Evolutionary conservation across 805 yeast species (phyloP).

Genomic region (Lipomyces japonicus): DNA sequence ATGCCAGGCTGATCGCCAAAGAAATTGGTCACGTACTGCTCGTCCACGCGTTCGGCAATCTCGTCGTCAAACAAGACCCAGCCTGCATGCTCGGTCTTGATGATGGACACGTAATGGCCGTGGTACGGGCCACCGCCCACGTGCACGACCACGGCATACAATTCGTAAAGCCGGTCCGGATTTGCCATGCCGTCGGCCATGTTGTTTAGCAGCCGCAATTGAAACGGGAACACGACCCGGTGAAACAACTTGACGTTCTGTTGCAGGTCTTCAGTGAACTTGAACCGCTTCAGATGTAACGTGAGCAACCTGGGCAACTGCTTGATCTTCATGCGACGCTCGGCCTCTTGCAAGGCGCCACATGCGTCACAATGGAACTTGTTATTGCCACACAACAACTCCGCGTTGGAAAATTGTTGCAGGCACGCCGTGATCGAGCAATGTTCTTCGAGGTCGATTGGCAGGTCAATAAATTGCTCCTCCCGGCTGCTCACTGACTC

Average conservation of each 20-base stretch:
- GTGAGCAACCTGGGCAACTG: constrained; percentile 77
- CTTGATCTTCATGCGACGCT: constrained; percentile 78
- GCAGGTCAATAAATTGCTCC: constrained; percentile 81
- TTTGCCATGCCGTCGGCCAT: constrained; percentile 56
- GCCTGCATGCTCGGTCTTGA: constrained; percentile 71
- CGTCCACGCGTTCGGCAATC: constrained; percentile 84
- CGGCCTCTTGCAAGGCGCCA: constrained; percentile 88
- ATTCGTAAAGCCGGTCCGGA: constrained; percentile 67
- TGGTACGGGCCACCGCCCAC: constrained; percentile 98
- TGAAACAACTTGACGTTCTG: constrained; percentile 83
- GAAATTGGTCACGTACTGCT: constrained; percentile 74
- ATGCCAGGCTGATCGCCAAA: constrained; percentile 85
- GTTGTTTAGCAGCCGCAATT: constrained; percentile 54
- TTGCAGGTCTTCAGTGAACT: constrained; percentile 79
- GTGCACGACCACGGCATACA: constrained; percentile 87
- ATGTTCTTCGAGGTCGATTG: constrained; percentile 76
- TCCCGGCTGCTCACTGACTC: constrained; percentile 77
- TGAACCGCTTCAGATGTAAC: constrained; percentile 85
- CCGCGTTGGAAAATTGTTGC: constrained; percentile 78
- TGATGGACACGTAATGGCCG: constrained; percentile 89
- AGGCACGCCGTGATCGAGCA: constrained; percentile 71
- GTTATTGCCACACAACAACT: constrained; percentile 78
- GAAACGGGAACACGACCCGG: constrained; percentile 74
- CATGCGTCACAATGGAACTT: constrained; percentile 92
- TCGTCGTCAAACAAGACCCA: constrained; percentile 97